These are phyloP conservation scores for Mesembryanthemum crystallinum DNA, from an alignment of 148 eudicot genomes.

Conservation along the genomic window DNA sequence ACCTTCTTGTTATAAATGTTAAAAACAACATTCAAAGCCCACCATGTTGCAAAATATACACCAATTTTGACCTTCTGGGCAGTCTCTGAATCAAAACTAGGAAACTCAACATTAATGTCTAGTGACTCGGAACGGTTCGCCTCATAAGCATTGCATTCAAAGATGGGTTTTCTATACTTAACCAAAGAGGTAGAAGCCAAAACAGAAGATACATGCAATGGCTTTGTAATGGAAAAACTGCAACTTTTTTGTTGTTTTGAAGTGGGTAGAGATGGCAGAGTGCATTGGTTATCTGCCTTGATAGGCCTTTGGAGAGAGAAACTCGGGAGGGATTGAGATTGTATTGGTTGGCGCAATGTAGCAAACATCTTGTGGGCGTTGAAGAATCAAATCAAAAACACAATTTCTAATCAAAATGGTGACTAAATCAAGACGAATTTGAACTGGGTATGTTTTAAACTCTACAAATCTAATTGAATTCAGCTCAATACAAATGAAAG, in stretches of 20 bases:
- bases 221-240: constrained; percentile 34
- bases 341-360: constrained; percentile 40
- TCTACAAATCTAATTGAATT: background rate
- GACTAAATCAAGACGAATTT: background rate
- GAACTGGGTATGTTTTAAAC: background rate
- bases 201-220: constrained; percentile 32
- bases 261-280: constrained; percentile 10
- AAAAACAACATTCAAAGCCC: constrained; percentile 69
- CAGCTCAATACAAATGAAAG: background rate
- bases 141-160: constrained; percentile 46
- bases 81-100: constrained; percentile 34
- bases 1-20: constrained; percentile 74
- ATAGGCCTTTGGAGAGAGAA: constrained; percentile 28
- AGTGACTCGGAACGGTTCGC: constrained; percentile 35
- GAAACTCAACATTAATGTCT: constrained; percentile 40
- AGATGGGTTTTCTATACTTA: constrained; percentile 16
- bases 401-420: background rate
- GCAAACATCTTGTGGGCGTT: constrained; percentile 35
- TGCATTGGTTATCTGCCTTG: constrained; percentile 11
- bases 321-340: constrained; percentile 25
- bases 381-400: background rate
- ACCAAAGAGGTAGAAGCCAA: constrained; percentile 15
- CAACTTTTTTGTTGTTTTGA: constrained; percentile 7
- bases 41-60: constrained; percentile 64
- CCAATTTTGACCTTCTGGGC: constrained; percentile 53